Percentiles rank a stretch among this genome's conserved stretches.
phyloP scores from a whole-genome alignment of 2,329 filamentous ascomycete species.

The Diplodia seriata region DNA sequence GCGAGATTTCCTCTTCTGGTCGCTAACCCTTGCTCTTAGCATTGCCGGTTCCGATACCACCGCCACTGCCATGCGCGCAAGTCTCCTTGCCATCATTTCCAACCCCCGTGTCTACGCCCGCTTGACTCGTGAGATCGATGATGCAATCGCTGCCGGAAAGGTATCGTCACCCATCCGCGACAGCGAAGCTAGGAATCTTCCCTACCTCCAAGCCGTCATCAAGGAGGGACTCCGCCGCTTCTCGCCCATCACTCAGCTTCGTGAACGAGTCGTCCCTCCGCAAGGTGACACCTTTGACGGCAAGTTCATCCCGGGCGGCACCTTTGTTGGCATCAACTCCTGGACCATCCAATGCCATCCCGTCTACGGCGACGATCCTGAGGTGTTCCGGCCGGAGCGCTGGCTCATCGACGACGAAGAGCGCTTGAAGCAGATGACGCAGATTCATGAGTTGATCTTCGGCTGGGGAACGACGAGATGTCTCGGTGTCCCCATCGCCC shows the following conservation, averaged over 20 bases:
- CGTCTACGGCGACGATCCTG: slow-evolving; percentile 49
- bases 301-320: slow-evolving; percentile 47
- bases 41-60: slow-evolving; percentile 62
- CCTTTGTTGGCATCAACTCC: slow-evolving; percentile 50
- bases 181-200: slow-evolving; percentile 50
- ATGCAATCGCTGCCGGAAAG: slow-evolving; percentile 47
- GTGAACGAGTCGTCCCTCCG: slow-evolving; percentile 43
- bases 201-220: slow-evolving; percentile 56
- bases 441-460: slow-evolving; percentile 48
- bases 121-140: slow-evolving; percentile 57
- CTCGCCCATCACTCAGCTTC: slow-evolving; percentile 47
- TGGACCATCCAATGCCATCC: slow-evolving; percentile 47
- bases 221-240: slow-evolving; percentile 57
- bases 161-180: slow-evolving; percentile 53
- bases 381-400: slow-evolving; percentile 49
- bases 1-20: slow-evolving; percentile 13
- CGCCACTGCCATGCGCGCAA: slow-evolving; percentile 61
- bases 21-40: slow-evolving; percentile 15
- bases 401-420: slow-evolving; percentile 43
- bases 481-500: slow-evolving; percentile 44
- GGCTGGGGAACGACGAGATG: slow-evolving; percentile 48
- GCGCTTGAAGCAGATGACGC: slow-evolving; percentile 41
- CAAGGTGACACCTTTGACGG: slow-evolving; percentile 45
- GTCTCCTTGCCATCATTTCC: slow-evolving; percentile 60
- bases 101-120: slow-evolving; percentile 55